A percentile compares a stretch with the other conserved stretches of the same genome.
These are phyloP conservation scores for Tricholoma sp. DNA, from an alignment of 768 basidiomycete species.

Conservation along the genomic window DNA sequence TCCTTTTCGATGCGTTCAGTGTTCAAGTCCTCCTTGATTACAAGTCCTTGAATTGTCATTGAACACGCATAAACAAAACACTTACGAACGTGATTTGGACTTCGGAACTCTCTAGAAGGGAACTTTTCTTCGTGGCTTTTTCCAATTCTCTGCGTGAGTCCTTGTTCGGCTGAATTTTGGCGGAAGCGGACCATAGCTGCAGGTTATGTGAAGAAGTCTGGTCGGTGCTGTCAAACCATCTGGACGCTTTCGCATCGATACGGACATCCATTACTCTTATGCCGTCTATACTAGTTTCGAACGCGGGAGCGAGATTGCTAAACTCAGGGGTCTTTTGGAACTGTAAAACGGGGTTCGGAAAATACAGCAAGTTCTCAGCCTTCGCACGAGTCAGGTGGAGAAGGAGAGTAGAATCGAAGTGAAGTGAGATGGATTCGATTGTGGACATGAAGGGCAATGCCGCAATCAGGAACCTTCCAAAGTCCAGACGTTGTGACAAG, in stretches of 20 bases:
- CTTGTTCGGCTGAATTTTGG: background rate
- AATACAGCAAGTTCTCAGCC: background rate
- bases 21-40: background rate
- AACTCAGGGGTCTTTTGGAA: background rate
- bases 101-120: background rate
- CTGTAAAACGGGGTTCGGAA: background rate
- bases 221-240: background rate
- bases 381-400: background rate
- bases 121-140: background rate
- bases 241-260: background rate
- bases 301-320: background rate
- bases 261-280: background rate
- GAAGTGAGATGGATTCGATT: background rate
- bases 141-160: background rate
- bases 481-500: background rate
- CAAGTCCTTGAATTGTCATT: background rate
- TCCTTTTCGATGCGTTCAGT: background rate
- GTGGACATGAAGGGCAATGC: background rate
- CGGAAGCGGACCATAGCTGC: background rate
- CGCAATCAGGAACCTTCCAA: background rate
- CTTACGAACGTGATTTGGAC: background rate
- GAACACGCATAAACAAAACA: background rate
- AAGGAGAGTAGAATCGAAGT: background rate
- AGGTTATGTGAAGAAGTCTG: background rate
- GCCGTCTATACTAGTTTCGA: background rate